phyloP scores from a whole-genome alignment of 306 rosid genomes.

The Fragaria ananassa region DNA sequence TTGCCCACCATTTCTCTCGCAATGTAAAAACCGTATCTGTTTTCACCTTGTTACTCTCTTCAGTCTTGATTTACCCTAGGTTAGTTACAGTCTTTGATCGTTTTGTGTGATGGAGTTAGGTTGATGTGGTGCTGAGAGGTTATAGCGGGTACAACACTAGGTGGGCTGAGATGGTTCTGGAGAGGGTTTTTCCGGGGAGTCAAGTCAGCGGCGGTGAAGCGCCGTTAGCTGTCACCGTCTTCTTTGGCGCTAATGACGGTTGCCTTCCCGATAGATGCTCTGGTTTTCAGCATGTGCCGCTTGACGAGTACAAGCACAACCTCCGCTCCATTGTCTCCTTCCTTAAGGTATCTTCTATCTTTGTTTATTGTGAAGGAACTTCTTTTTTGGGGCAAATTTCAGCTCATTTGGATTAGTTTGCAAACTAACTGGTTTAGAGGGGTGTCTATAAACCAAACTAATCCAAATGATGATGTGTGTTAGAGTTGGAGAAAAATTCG shows the following conservation, averaged over 20 bases:
- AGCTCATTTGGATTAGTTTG: not conserved
- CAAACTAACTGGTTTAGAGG: not conserved
- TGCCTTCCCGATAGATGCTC: constrained; percentile 60
- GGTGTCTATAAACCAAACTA: no score
- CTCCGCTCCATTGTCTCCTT: constrained; percentile 58
- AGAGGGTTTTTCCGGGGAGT: constrained; percentile 50
- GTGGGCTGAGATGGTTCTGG: constrained; percentile 74
- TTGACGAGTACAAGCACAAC: constrained; percentile 60
- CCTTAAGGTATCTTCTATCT: constrained; percentile 54
- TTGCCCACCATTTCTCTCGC: constrained; percentile 71
- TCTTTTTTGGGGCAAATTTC: not conserved
- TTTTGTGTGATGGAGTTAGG: constrained; percentile 27
- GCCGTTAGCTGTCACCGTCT: constrained; percentile 64
- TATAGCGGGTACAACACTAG: constrained; percentile 84
- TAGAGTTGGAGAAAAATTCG: not conserved
- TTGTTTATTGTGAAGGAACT: not conserved
- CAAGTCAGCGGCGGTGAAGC: constrained; percentile 13
- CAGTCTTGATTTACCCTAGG: not conserved
- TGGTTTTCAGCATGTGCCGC: constrained; percentile 78
- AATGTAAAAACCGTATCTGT: constrained; percentile 34
- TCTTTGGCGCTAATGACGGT: constrained; percentile 95
- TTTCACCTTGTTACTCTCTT: not conserved
- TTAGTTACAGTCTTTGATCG: not conserved
- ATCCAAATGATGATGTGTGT: no score
- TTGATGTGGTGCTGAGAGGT: constrained; percentile 77